Evolutionary conservation across 148 eudicot species (phyloP), one percentile per base, ranked within the genome.

Genomic region (Diospyros kaki): DNA sequence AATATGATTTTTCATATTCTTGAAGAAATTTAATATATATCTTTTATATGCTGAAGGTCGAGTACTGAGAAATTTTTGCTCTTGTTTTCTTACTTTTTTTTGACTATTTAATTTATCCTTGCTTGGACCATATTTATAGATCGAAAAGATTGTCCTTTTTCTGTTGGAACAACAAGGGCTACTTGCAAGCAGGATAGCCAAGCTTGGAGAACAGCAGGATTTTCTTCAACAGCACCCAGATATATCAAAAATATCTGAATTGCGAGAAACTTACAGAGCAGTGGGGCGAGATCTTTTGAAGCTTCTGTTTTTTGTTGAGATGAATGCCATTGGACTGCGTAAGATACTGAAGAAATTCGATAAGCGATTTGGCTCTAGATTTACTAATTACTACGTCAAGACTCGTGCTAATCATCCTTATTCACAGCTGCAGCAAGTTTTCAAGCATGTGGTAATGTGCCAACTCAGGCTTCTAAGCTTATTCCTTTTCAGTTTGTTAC

Each of bases 331-430:
- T 74, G 98, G 98, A 68, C 84, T 93, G 60, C 84, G 98, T 71
- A 93, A 93, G 84, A 93, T 93, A 83, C 89, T 93, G 41, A 93
- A 93, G 87, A 93, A 93, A 82, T 87, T 93, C 76, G 98, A 93
- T 77, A 93, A 93, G 82, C 90, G 98, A 44, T 89, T 93, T 76
- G 90, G 96, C 18, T 90, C 85, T 71, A 81, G 79, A 72, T 93
- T 93, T 83, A 88, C 98, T 55, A 87, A 93, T 80, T 88, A 93
- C 85, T 93, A 93, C 73, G 96, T 93, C 65, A 89, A 91, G 81
- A 90, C 96, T 63, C 98, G 98, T 69, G 93, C 98, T 68, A 89
- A 90, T 83, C 98, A 93, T 81, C 98, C 98, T 77, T 90, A 93
- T 66, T 93, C 98, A 12, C 93, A 89, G 79, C 89, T 93, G 66